Evolutionary conservation across 2,329 filamentous ascomycete genomes (phyloP), one percentile per base, ranked within the genome.

Genomic region (Aspergillus sp.): DNA sequence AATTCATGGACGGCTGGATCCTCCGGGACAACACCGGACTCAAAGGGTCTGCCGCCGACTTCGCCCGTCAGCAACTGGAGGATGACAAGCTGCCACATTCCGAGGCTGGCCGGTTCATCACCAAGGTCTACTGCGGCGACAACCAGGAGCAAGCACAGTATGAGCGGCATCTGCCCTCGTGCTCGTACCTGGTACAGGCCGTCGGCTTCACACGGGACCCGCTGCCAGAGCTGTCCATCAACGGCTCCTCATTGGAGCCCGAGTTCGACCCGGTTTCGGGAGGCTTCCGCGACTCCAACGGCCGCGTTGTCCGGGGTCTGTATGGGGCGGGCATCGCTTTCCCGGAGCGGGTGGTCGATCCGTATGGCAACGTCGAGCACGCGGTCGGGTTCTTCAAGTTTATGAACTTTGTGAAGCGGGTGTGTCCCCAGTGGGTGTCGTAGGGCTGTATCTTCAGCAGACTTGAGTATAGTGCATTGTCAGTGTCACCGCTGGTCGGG

Each of bases 381-480:
- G 84, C 85, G 0, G 87, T 89, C 54, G 87, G 87, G 0, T 82
- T 88, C 69, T 87, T 80, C 69, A 89, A 89, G 73, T 89, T 89
- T 64, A 88, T 88, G 85, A 85, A 81, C 50, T 88, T 83, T 66
- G 72, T 86, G 57, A 84, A 84, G 73, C 80, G 78, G 61, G 84
- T 86, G 4, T 76, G 79, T 19, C 84, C 83, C 15, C 72, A 76
- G 17, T 88, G 85, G 85, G 51, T 63, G 21, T 60, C 58, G 15
- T 61, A 53, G 38, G 32, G 12, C 12, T 36, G 32, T 32, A 32
- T 10, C 9, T 4, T 32, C 2, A 10, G 4, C 30, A 32, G 30
- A 32, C 10, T 12, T 28, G 10, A 32, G 30, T 12, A 32, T 36
- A 36, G 12, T 36, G 32, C 32, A 13, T 36, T 13, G 32, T 36